phyloP scores from a whole-genome alignment of 345 rosid species.

The Eucalyptus coolabah region DNA sequence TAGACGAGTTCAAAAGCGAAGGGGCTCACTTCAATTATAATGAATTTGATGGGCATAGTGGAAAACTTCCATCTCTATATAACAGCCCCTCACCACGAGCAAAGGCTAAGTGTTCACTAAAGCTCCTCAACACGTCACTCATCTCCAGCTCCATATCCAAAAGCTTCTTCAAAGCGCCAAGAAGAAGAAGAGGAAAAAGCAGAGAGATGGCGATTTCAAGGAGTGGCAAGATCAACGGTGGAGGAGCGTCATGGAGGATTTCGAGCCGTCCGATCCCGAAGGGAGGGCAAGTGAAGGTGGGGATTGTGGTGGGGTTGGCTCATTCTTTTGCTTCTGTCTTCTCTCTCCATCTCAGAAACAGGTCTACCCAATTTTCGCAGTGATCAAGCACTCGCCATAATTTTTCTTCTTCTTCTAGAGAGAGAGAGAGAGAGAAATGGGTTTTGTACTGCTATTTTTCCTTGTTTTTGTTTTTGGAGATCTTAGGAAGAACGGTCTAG shows the following conservation, averaged over 20 bases:
- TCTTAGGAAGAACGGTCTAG: neutral
- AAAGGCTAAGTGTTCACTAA: neutral
- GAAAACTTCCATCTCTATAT: neutral
- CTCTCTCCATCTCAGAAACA: neutral
- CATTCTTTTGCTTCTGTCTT: slow-evolving; percentile 49
- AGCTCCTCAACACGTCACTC: neutral
- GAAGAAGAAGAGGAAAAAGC: neutral
- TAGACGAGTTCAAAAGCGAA: neutral
- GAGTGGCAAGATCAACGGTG: slow-evolving; percentile 4
- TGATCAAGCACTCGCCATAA: neutral
- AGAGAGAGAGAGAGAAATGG: neutral
- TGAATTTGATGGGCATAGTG: neutral
- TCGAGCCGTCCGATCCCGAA: slow-evolving; percentile 52
- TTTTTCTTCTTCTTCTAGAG: neutral
- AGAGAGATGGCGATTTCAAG: slow-evolving; percentile 21
- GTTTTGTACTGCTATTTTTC: neutral
- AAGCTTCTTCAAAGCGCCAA: neutral
- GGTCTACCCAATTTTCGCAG: neutral
- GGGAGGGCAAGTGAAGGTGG: slow-evolving; percentile 65
- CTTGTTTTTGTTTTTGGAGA: neutral
- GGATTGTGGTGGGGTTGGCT: slow-evolving; percentile 41
- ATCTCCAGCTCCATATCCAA: neutral
- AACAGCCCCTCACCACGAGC: neutral
- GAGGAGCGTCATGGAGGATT: slow-evolving; percentile 9
- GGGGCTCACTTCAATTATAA: neutral